Evolutionary conservation across 148 eudicot genomes (phyloP), one percentile per base, ranked within the genome.

Genomic region (Rheum nobile): DNA sequence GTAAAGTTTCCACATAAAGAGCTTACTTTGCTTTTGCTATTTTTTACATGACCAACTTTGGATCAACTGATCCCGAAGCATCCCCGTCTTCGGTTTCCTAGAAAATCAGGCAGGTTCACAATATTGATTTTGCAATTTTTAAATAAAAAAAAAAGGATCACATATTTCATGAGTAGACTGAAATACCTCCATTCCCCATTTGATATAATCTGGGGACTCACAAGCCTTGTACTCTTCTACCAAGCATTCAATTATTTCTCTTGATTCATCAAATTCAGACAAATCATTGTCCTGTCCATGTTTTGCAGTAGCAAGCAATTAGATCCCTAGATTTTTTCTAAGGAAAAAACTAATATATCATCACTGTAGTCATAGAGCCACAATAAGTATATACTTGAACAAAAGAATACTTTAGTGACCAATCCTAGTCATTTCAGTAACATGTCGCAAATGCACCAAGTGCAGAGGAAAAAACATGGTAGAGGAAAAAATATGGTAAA

Each of bases 181-280:
- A 39, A 39, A 38, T 81, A 92, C 99, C 99, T 96, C 96, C 96
- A 96, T 88, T 80, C 99, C 99, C 99, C 99, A 96, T 86, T 96
- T 92, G 86, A 90, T 92, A 84, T 92, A 96, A 81, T 96, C 97
- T 31, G 97, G 94, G 74, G 99, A 96, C 81, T 96, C 99, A 75
- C 99, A 96, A 44, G 99, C 99, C 90, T 96, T 96, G 81, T 96
- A 92, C 80, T 96, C 99, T 68, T 96, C 99, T 69, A 96, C 97
- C 85, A 96, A 86, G 80, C 90, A 86, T 81, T 90, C 92, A 54
- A 96, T 90, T 75, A 89, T 84, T 77, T 92, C 99, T 82, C 97
- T 89, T 59, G 99, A 90, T 84, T 96, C 99, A 75, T 96, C 99
- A 79, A 96, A 86, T 80, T 96, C 99, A 0, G 99, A 92, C 78